Conservation (phyloP, 352 stramenopile genomes). For the Globisporangium spiculum region DNA sequence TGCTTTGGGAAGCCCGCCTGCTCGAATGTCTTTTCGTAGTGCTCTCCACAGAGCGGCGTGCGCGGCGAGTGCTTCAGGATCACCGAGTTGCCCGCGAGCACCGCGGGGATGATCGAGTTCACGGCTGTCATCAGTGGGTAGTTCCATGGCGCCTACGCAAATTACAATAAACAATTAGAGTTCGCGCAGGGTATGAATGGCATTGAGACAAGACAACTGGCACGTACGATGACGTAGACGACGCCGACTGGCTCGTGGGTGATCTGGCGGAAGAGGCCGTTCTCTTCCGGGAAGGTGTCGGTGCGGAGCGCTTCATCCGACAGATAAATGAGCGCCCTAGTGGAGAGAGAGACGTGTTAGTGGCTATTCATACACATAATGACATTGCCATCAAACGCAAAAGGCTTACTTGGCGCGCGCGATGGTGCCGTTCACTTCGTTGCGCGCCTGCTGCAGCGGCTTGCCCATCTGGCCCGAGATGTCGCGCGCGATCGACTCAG, state of each 20-base stretch:
- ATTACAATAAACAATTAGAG: background rate
- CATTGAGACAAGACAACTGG: background rate
- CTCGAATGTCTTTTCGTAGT: conserved; percentile 73
- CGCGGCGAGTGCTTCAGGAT: conserved; percentile 79
- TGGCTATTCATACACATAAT: background rate
- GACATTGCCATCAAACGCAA: background rate
- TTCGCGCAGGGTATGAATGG: background rate
- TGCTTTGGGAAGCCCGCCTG: conserved; percentile 63
- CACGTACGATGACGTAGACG: conserved; percentile 77
- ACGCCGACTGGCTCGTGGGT: conserved; percentile 80
- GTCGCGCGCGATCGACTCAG: conserved; percentile 61
- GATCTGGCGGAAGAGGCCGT: conserved; percentile 76
- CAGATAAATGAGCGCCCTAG: conserved; percentile 66
- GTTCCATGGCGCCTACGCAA: conserved; percentile 71
- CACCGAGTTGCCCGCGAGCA: conserved; percentile 78
- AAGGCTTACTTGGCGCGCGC: conserved; percentile 49
- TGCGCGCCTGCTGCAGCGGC: conserved; percentile 65
- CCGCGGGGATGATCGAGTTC: conserved; percentile 82
- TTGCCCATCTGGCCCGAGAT: conserved; percentile 88
- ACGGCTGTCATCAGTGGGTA: conserved; percentile 87
- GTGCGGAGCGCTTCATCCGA: conserved; percentile 59
- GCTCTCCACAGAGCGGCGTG: conserved; percentile 71
- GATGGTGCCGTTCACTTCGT: conserved; percentile 74
- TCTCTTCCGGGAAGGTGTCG: conserved; percentile 60
- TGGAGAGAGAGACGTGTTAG: background rate